Conservation (phyloP, 148 eudicot species). For the Persicaria maculosa region DNA sequence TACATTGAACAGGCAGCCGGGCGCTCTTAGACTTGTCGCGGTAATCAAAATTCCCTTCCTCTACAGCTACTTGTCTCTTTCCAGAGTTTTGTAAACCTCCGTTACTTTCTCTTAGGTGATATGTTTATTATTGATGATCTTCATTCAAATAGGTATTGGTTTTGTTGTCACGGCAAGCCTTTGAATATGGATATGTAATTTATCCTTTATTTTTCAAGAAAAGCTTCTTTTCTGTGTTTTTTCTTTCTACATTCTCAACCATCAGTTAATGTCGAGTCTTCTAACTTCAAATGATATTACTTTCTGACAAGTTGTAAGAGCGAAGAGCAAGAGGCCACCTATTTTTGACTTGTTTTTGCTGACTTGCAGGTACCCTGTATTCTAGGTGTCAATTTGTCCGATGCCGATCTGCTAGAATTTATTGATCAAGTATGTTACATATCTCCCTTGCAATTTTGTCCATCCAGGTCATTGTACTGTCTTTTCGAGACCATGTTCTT, state of each 20-base stretch:
- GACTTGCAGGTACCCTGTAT: conserved; percentile 82
- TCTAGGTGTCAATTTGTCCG: conserved; percentile 78
- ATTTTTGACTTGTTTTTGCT: neutral
- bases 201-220: neutral
- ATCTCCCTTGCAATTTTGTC: neutral
- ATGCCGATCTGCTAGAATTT: conserved; percentile 72
- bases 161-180: neutral
- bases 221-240: neutral
- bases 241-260: neutral
- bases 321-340: neutral
- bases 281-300: neutral
- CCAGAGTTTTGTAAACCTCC: neutral
- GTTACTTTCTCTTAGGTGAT: neutral
- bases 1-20: conserved; percentile 55
- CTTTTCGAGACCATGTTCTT: neutral
- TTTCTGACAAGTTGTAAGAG: neutral
- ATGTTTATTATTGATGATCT: neutral
- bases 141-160: neutral
- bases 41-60: conserved; percentile 30
- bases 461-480: neutral
- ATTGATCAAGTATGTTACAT: conserved; percentile 64
- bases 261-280: neutral
- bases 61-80: neutral
- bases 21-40: conserved; percentile 49
- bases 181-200: neutral